A percentile compares a stretch with the other conserved stretches of the same genome.
These are phyloP conservation scores for Aureobasidium pullulans DNA, from an alignment of 2,329 filamentous ascomycete species.

Conservation along the genomic window DNA sequence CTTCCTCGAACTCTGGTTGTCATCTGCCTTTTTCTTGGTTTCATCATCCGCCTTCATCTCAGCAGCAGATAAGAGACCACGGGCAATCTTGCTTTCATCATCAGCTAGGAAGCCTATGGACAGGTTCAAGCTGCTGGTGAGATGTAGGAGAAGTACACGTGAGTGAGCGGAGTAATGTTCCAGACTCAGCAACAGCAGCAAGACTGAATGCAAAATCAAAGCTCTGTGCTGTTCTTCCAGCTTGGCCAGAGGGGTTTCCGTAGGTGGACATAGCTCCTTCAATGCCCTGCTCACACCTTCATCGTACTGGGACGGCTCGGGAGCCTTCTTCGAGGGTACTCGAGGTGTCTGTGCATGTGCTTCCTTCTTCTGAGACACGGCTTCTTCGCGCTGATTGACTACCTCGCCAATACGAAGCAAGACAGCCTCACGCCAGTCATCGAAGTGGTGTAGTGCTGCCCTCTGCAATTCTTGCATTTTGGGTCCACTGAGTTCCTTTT, in stretches of 20 bases:
- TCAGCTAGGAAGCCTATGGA: conserved; percentile 25
- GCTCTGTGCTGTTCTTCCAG: conserved; percentile 30
- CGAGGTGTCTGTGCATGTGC: conserved; percentile 32
- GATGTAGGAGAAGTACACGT: conserved; percentile 27
- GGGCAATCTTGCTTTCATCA: conserved; percentile 61
- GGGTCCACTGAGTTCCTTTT: conserved; percentile 44
- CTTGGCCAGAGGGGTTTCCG: conserved; percentile 29
- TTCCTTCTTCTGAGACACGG: conserved; percentile 29
- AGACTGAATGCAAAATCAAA: conserved; percentile 30
- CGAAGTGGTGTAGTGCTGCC: conserved; percentile 63
- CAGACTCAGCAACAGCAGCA: conserved; percentile 32
- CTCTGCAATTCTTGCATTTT: conserved; percentile 60
- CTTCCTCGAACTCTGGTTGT: conserved; percentile 59
- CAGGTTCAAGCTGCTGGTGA: conserved; percentile 29
- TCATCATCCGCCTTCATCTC: conserved; percentile 73
- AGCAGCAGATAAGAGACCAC: conserved; percentile 67
- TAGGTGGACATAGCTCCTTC: conserved; percentile 28
- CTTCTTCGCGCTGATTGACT: conserved; percentile 32
- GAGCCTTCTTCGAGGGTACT: conserved; percentile 15
- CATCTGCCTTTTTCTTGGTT: conserved; percentile 62
- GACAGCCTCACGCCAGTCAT: conserved; percentile 70
- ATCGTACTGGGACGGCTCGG: conserved; percentile 20
- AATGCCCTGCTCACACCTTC: conserved; percentile 25
- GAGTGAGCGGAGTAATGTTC: conserved; percentile 33
- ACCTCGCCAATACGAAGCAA: conserved; percentile 65